These are phyloP conservation scores for Neonectria coccinea DNA, from an alignment of 2,329 filamentous ascomycete species.

Conservation along the genomic window DNA sequence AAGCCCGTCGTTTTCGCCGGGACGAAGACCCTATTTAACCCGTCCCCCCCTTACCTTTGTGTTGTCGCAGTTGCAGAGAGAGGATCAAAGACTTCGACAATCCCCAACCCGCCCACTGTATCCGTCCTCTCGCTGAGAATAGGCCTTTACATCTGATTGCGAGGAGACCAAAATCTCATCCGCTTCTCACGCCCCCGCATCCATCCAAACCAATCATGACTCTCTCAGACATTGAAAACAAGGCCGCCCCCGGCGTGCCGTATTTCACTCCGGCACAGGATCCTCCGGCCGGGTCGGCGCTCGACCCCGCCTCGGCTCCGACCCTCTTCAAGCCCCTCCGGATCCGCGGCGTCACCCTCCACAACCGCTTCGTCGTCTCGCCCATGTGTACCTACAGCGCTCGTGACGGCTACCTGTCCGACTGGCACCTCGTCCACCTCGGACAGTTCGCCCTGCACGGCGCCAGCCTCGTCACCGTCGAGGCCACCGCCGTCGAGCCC, in stretches of 20 bases:
- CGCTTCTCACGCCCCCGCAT: not conserved
- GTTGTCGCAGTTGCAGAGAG: not conserved
- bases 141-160: not conserved
- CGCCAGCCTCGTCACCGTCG: slow-evolving; percentile 78
- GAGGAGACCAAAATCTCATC: not conserved
- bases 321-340: slow-evolving; percentile 68
- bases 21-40: slow-evolving; percentile 7
- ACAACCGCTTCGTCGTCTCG: slow-evolving; percentile 69
- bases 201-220: slow-evolving; percentile 29
- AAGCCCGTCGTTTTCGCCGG: not conserved
- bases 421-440: slow-evolving; percentile 86
- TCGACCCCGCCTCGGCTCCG: slow-evolving; percentile 56
- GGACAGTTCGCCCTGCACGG: slow-evolving; percentile 83
- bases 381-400: slow-evolving; percentile 73
- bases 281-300: slow-evolving; percentile 62
- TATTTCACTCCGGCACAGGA: slow-evolving; percentile 68
- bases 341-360: slow-evolving; percentile 64
- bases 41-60: not conserved
- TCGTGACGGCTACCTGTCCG: slow-evolving; percentile 75
- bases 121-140: not conserved
- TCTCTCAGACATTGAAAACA: slow-evolving; percentile 45
- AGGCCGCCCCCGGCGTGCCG: slow-evolving; percentile 58
- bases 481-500: slow-evolving; percentile 80
- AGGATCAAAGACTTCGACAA: not conserved
- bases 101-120: not conserved